Evolutionary conservation across 2,329 filamentous ascomycete species (phyloP).

Genomic region (Epichloe typhina): DNA sequence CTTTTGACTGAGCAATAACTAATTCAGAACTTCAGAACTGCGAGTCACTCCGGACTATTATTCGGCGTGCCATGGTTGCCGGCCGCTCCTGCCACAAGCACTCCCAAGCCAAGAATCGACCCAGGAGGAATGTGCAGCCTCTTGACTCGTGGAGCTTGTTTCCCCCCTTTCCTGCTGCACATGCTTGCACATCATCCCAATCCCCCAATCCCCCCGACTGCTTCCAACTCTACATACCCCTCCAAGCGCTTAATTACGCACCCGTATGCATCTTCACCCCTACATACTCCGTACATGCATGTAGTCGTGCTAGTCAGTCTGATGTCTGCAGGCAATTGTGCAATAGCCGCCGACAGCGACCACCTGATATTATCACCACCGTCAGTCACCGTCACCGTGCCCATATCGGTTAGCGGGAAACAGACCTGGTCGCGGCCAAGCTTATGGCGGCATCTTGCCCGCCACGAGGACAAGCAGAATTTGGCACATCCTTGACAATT

Average conservation of each 20-base stretch:
- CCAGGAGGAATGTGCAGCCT: not conserved
- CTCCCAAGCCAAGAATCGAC: not conserved
- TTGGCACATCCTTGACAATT: conserved; percentile 1
- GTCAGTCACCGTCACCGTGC: not conserved
- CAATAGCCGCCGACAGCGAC: conserved; percentile 1
- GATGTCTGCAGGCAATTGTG: not conserved
- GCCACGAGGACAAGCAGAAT: conserved; percentile 5
- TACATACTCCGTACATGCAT: too few relatives aligned
- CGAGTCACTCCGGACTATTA: not conserved
- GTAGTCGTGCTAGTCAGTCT: not conserved
- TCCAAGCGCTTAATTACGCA: conserved; percentile 1
- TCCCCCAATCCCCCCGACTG: not conserved
- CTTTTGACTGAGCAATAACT: too few relatives aligned
- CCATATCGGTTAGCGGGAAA: not conserved
- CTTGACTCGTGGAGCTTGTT: conserved; percentile 4
- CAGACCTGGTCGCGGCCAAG: conserved; percentile 5
- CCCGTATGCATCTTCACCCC: not conserved
- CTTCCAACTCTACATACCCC: not conserved
- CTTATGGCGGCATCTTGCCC: not conserved
- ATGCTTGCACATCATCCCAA: conserved; percentile 2
- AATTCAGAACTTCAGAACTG: too few relatives aligned
- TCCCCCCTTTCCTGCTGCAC: not conserved
- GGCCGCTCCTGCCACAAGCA: not conserved
- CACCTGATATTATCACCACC: not conserved
- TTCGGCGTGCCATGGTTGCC: not conserved